Conservation (phyloP, 2,329 filamentous ascomycete species). For the Leptosphaerulina australis region DNA sequence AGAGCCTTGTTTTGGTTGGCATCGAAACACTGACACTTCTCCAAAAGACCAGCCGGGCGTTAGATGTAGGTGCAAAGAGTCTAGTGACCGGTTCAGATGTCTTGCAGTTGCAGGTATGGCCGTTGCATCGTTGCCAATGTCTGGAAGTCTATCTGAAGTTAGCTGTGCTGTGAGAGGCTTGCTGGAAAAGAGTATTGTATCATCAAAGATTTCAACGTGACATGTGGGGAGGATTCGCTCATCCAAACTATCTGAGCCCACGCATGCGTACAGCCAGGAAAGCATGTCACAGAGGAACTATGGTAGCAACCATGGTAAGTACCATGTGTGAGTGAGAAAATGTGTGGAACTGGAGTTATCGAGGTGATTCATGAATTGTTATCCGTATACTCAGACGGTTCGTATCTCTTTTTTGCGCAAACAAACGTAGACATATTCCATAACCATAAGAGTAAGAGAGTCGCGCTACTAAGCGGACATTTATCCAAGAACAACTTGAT, state of each 20-base stretch:
- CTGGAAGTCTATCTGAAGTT: not conserved
- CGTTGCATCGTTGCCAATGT: not conserved
- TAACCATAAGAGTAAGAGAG: not conserved
- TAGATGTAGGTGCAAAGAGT: not conserved
- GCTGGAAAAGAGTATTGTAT: too few relatives aligned
- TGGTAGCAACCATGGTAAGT: too few relatives aligned
- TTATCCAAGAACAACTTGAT: too few relatives aligned
- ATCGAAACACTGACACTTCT: not conserved
- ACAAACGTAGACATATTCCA: not conserved
- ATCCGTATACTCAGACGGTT: not conserved
- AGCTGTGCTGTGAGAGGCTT: not conserved
- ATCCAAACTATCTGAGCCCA: not conserved
- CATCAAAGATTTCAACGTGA: too few relatives aligned
- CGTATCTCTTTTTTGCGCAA: not conserved
- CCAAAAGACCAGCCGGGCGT: not conserved
- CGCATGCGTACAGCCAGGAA: too few relatives aligned
- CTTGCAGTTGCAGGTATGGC: not conserved
- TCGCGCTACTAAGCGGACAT: not conserved
- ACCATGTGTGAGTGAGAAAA: too few relatives aligned
- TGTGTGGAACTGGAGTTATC: too few relatives aligned
- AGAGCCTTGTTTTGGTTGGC: not conserved
- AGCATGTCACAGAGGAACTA: too few relatives aligned
- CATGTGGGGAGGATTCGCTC: too few relatives aligned
- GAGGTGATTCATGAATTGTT: too few relatives aligned
- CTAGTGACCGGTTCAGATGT: not conserved